phyloP scores from a whole-genome alignment of 2,329 filamentous ascomycete genomes.

The Epichloe gansuensis region DNA sequence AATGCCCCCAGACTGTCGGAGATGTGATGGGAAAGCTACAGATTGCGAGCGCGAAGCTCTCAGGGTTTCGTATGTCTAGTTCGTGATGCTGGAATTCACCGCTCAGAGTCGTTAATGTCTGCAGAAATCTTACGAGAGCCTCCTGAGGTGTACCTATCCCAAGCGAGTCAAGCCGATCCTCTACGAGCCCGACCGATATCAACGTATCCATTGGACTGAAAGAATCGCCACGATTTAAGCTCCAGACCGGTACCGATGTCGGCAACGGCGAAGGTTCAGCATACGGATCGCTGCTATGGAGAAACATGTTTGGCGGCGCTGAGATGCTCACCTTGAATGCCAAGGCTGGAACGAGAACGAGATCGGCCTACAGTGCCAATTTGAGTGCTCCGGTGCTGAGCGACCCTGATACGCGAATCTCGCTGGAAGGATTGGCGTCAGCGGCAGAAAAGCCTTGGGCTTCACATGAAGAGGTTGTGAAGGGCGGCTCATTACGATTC shows the following conservation, averaged over 20 bases:
- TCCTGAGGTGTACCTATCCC: constrained; percentile 72
- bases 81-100: not conserved
- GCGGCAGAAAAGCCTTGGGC: constrained; percentile 86
- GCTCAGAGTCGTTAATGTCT: constrained; percentile 15
- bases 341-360: constrained; percentile 77
- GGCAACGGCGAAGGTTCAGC: constrained; percentile 91
- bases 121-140: constrained; percentile 78
- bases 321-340: constrained; percentile 82
- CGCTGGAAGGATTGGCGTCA: constrained; percentile 70
- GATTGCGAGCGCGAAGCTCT: constrained; percentile 59
- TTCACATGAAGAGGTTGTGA: constrained; percentile 81
- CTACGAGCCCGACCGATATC: constrained; percentile 62
- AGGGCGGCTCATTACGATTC: constrained; percentile 64
- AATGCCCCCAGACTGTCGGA: constrained; percentile 62
- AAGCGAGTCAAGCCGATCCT: constrained; percentile 55
- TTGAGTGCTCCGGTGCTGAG: constrained; percentile 74
- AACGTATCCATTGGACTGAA: constrained; percentile 73
- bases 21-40: constrained; percentile 67
- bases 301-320: constrained; percentile 90
- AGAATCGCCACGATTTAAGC: constrained; percentile 71
- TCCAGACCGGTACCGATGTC: constrained; percentile 90
- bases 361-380: constrained; percentile 79
- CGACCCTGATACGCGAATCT: constrained; percentile 69
- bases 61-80: constrained; percentile 56
- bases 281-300: constrained; percentile 74